Conservation (phyloP, 164 flowering plant species). For the Nymphaea thermarum region DNA sequence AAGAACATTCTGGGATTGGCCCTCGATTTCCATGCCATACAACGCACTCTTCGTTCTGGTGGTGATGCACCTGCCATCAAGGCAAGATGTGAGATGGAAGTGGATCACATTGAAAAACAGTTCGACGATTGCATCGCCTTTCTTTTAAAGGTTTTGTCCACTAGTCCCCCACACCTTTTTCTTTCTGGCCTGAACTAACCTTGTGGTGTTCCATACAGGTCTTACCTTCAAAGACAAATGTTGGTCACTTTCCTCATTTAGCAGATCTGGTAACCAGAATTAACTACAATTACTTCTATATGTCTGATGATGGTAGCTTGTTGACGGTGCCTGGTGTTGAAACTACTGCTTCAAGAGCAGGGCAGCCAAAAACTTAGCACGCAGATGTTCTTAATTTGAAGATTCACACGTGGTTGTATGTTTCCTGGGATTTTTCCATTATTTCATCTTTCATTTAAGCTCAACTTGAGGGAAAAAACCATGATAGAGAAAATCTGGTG, state of each 20-base stretch:
- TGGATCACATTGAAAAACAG: slow-evolving; percentile 80
- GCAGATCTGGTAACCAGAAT: slow-evolving; percentile 93
- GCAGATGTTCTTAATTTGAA: no score
- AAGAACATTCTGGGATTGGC: slow-evolving; percentile 92
- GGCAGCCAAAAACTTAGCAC: slow-evolving; percentile 2
- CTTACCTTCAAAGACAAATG: slow-evolving; percentile 85
- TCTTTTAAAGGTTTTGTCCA: slow-evolving; percentile 63
- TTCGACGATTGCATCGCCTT: slow-evolving; percentile 94
- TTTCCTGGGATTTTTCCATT: no score
- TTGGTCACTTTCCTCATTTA: slow-evolving; percentile 90
- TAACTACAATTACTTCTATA: slow-evolving; percentile 85
- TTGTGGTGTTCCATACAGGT: slow-evolving; percentile 30
- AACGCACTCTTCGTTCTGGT: slow-evolving; percentile 60
- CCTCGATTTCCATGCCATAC: slow-evolving; percentile 77
- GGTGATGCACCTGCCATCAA: slow-evolving; percentile 72
- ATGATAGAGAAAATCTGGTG: no score
- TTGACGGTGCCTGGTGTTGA: slow-evolving; percentile 48
- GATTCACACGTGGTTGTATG: no score
- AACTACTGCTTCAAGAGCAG: slow-evolving; percentile 26
- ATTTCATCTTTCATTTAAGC: no score
- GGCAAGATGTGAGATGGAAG: slow-evolving; percentile 81
- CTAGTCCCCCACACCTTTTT: slow-evolving; percentile 1
- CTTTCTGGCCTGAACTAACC: background rate
- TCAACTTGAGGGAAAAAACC: no score
- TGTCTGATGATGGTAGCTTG: slow-evolving; percentile 80